Base-by-base conservation (phyloP, 1,284 basidiomycete genomes). In the Cutaneotrichosporon curvatum region DNA sequence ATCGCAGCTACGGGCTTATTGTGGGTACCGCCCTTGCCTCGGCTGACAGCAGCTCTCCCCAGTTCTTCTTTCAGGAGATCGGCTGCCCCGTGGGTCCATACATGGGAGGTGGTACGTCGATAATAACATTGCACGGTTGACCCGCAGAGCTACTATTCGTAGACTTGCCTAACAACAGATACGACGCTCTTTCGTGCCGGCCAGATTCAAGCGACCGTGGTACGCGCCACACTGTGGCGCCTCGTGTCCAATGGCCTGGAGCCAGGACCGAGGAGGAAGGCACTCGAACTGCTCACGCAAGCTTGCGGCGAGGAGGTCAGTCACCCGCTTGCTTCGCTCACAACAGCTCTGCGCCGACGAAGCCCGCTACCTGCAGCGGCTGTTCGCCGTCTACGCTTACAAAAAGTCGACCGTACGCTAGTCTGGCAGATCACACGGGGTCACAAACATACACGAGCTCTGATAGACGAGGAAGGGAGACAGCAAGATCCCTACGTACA, bases 321-420 rank as follows among this genome's bases (percentile, higher is more conserved):
- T 42, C 2, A n/a, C 11, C 2, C 7, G n/a, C 4, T 3, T n/a
- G 20, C 15, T 23, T 15, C 8, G 43, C 40, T 52, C 19, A 48
- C 33, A 4, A 2, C 45, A 69, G 67, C 47, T 68, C 22, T 47
- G 50, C 8, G 40, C 40, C 10, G 51, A 57, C 9, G 40, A 49
- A 11, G 48, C 63, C 3, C 54, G 51, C 5, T 67, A 59, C 41
- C 55, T 56, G 33, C 68, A 71, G 43, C 50, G 63, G 18, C 47
- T 66, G 3, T 63, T 61, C 34, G 64, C 65, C 6, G 62, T 69
- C 14, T 68, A 62, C 44, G 67, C 68, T 3, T 56, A 53, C 36
- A 70, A 70, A 49, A 44, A 38, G 28, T 18, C 25, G 25, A 28
- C 25, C 8, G 7, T 7, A 12, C 25, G 25, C 25, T 28, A 28